Evolutionary conservation across 2,329 filamentous ascomycete species (phyloP).

Genomic region (Sclerotinia nivalis): DNA sequence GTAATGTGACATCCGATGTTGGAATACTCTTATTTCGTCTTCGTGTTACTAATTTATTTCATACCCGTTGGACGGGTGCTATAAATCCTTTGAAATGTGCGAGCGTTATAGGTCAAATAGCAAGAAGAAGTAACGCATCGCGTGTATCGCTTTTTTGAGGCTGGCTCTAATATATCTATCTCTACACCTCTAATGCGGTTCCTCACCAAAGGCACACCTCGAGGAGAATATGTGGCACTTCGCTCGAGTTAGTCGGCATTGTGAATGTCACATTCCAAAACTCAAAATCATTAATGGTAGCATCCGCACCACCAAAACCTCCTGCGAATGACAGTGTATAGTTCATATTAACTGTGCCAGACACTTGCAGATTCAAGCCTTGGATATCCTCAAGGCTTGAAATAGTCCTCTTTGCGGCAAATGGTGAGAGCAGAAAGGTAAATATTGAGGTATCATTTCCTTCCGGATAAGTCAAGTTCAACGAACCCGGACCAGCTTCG

Average conservation of each 20-base stretch:
- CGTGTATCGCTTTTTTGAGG: not conserved
- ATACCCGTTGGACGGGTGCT: not conserved
- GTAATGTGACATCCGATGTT: not conserved
- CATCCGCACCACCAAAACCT: not conserved
- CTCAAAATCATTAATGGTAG: slow-evolving; percentile 18
- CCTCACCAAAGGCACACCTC: slow-evolving; percentile 8
- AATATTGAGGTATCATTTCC: slow-evolving; percentile 53
- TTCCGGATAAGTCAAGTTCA: slow-evolving; percentile 56
- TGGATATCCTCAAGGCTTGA: slow-evolving; percentile 50
- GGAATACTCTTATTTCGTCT: not conserved
- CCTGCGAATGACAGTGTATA: slow-evolving; percentile 11
- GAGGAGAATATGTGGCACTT: slow-evolving; percentile 1
- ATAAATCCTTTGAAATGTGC: not conserved
- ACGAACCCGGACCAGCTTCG: slow-evolving; percentile 45
- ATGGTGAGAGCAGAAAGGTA: slow-evolving; percentile 52
- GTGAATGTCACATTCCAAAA: slow-evolving; percentile 14
- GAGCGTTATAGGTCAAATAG: not conserved
- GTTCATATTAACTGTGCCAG: slow-evolving; percentile 28
- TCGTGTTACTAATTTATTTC: no score
- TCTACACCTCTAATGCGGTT: not conserved
- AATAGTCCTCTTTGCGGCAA: slow-evolving; percentile 48
- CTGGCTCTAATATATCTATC: not conserved
- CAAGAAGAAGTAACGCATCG: not conserved
- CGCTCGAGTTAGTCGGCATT: not conserved
- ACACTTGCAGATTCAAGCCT: slow-evolving; percentile 49